Evolutionary conservation across 176 grass and related monocot genomes (phyloP).

Genomic region (Carex scoparia): DNA sequence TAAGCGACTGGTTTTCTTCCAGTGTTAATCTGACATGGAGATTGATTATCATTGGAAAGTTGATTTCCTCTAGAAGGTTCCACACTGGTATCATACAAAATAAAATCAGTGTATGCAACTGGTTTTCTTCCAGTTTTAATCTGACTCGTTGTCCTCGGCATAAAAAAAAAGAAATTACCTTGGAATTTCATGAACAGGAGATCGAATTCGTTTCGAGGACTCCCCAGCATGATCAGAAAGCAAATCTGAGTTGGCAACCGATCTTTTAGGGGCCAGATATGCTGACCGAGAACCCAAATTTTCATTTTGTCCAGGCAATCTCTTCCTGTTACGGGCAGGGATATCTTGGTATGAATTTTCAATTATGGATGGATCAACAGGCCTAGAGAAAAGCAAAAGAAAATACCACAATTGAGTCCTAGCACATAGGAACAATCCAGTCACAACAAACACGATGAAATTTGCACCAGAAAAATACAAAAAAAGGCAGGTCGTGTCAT

Average conservation of each 20-base stretch:
- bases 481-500: neutral
- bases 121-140: neutral
- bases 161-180: slow-evolving; percentile 17
- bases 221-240: neutral
- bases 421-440: neutral
- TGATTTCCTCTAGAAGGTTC: slow-evolving; percentile 7
- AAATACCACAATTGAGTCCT: neutral
- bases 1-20: slow-evolving; percentile 13
- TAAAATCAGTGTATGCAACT: neutral
- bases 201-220: neutral
- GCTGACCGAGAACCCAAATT: neutral
- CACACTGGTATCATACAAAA: neutral
- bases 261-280: neutral
- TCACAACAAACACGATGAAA: neutral
- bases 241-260: neutral
- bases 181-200: neutral
- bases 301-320: neutral
- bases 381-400: neutral
- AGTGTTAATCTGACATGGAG: neutral
- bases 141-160: neutral
- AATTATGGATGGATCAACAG: too few species aligned
- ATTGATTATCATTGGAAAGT: slow-evolving; percentile 21
- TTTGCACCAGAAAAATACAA: neutral
- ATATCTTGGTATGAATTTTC: neutral
- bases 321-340: neutral